Conservation (phyloP, 1,284 basidiomycete species). For the Apiotrichum siamense region DNA sequence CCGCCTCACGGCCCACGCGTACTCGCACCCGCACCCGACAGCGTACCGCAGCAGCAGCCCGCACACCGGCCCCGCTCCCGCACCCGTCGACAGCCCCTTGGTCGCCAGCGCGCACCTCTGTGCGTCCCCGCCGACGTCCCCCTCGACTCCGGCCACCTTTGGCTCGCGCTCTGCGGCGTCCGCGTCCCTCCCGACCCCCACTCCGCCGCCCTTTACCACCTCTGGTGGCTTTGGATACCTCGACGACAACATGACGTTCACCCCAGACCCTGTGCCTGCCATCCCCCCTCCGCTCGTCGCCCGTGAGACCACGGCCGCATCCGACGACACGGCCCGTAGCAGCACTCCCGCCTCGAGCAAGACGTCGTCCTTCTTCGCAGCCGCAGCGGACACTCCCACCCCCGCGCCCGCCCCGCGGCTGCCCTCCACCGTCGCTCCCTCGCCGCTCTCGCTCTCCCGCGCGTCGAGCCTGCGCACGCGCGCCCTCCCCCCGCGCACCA, state of each 20-base stretch:
- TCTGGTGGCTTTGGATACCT: no score
- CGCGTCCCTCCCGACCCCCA: not conserved
- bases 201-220: not conserved
- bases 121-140: not conserved
- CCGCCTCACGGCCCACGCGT: no score
- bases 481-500: constrained; percentile 7
- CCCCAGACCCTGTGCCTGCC: not conserved
- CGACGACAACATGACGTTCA: not conserved
- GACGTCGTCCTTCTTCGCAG: constrained; percentile 42
- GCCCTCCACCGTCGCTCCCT: constrained; percentile 20
- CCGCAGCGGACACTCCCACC: constrained; percentile 21
- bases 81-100: no score
- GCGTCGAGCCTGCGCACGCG: constrained; percentile 25
- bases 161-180: no score
- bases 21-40: no score
- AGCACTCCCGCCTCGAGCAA: not conserved
- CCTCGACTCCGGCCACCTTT: not conserved
- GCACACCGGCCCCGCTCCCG: no score
- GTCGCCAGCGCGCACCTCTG: not conserved
- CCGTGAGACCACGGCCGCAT: not conserved
- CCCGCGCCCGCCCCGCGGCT: constrained; percentile 28
- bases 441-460: constrained; percentile 35
- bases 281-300: not conserved
- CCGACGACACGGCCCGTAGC: not conserved
- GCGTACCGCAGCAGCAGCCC: no score